These are phyloP conservation scores for Yamadazyma atlantica DNA, from an alignment of 1,139 yeast genomes.

Conservation along the genomic window DNA sequence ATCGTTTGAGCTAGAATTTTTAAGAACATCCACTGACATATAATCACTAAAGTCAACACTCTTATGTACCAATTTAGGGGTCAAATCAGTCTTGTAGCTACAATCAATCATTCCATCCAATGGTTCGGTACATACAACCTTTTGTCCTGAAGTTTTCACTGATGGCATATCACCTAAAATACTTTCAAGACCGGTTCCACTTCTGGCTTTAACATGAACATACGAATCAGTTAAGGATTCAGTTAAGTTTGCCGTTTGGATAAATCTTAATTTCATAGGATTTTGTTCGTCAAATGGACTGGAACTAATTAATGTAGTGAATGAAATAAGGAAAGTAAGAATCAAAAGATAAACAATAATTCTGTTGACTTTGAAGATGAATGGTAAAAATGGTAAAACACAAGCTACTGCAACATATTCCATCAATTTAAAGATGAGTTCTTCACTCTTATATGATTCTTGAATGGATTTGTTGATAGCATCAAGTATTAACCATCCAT, in stretches of 20 bases:
- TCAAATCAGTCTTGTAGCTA: constrained; percentile 45
- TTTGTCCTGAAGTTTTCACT: constrained; percentile 35
- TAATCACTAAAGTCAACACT: constrained; percentile 38
- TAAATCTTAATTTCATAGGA: constrained; percentile 71
- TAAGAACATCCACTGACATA: constrained; percentile 48
- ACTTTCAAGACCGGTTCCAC: constrained; percentile 35
- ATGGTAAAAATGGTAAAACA: constrained; percentile 65
- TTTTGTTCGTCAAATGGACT: constrained; percentile 56
- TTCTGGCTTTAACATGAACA: constrained; percentile 54
- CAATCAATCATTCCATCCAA: constrained; percentile 55
- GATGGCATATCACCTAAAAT: constrained; percentile 65
- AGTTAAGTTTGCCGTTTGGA: constrained; percentile 54
- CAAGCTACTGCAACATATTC: constrained; percentile 35
- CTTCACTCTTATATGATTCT: constrained; percentile 53
- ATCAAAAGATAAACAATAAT: constrained; percentile 38
- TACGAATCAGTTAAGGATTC: constrained; percentile 26
- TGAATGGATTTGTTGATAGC: constrained; percentile 71
- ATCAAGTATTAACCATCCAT: constrained; percentile 55
- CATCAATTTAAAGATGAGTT: constrained; percentile 46
- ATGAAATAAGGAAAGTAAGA: constrained; percentile 31
- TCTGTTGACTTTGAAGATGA: constrained; percentile 66
- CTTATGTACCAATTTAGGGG: constrained; percentile 53
- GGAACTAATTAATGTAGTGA: constrained; percentile 33
- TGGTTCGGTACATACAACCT: constrained; percentile 32
- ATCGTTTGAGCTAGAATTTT: constrained; percentile 44